Base-by-base conservation (phyloP, 345 rosid species). In the Cardamine resedifolia region DNA sequence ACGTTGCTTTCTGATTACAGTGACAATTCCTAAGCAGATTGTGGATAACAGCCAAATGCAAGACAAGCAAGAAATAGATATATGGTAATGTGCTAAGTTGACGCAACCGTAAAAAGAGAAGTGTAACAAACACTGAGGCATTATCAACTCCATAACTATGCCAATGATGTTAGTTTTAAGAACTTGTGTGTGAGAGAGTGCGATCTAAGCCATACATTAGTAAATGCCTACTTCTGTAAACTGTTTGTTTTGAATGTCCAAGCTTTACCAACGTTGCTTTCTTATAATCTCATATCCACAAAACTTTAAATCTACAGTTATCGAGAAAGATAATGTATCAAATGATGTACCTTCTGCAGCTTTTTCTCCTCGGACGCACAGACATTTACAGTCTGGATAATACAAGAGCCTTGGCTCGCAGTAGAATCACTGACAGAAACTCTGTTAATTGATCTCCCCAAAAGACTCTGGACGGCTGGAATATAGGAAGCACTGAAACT, bases 381-480 rank as follows among this genome's bases (percentile, higher is more conserved):
- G 30, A 84, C 80, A 61, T 71, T 34, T 64, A 85, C 57, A 34
- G 83, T 78, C 72, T 86, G 88, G 58, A 59, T 30, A 55, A 87
- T 80, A 71, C 84, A 70, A 39, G 88, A 77, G 79, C 85, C 81
- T 78, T 80, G 89, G 66, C 82, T 68, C 63, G 85, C 75, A 34
- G 82, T 39, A 45, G 90, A 78, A 71, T 78, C 82, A 68, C 51
- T 69, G 38, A 78, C 63, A 21, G 87, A 79, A 44, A 89, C 77
- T 79, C 87, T 83, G 72, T 19, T 45, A 31, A 83, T 49, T 31
- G 86, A 73, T 75, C 82, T 70, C 5, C 34, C 39, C 67, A 89
- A 24, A 63, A 89, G 80, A 74, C 78, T 72, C 73, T 72, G 77
- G 75, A 89, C 31, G 0, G 81, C 79, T 0, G 71, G 73, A 73